Conservation (phyloP, 768 basidiomycete genomes). For the Boletus vinaceobasis region DNA sequence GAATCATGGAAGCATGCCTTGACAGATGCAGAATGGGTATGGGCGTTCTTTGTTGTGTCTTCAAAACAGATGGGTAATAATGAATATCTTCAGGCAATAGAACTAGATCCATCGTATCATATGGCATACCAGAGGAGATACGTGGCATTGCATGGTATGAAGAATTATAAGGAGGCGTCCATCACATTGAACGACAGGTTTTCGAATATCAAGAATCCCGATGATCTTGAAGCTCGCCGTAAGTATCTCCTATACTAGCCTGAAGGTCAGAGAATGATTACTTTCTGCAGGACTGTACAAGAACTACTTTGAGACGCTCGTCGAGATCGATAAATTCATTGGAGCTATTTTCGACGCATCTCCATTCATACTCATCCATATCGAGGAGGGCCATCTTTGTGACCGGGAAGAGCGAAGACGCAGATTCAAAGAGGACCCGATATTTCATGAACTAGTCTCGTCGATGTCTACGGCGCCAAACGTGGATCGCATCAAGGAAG, state of each 20-base stretch:
- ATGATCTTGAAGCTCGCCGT: neutral
- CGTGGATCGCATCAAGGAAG: neutral
- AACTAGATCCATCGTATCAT: neutral
- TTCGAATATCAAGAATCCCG: neutral
- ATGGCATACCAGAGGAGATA: conserved; percentile 1
- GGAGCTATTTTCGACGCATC: neutral
- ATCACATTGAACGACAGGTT: neutral
- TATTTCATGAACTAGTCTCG: conserved; percentile 3
- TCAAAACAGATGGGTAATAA: neutral
- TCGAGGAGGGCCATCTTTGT: conserved; percentile 2
- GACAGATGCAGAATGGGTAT: conserved; percentile 4
- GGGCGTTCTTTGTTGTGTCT: too few species aligned
- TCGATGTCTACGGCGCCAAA: neutral
- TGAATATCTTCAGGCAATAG: conserved; percentile 1
- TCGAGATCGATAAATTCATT: neutral
- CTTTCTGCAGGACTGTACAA: neutral
- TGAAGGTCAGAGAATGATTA: neutral
- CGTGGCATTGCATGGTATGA: neutral
- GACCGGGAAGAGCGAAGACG: neutral
- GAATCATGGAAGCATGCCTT: neutral
- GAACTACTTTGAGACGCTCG: neutral
- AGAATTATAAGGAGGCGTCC: neutral
- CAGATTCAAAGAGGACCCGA: conserved; percentile 1
- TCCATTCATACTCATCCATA: conserved; percentile 12
- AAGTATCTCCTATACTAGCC: neutral